A percentile compares a stretch with the other conserved stretches of the same genome.
phyloP scores from a whole-genome alignment of 139 green algal species.

The Tetradesmus obliquus region DNA sequence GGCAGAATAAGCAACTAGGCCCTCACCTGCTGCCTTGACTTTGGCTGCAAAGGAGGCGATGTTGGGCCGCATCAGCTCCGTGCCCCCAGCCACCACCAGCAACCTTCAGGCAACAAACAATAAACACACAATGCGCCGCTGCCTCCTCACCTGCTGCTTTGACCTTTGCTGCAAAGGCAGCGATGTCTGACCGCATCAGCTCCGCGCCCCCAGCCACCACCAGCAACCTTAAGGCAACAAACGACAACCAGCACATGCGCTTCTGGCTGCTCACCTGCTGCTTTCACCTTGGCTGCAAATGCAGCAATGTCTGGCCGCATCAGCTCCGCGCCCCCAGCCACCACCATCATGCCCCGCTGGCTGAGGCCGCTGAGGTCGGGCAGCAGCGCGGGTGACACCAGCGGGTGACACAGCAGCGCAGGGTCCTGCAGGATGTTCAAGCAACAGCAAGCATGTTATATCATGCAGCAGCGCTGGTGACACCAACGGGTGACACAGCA shows the following conservation, averaged over 20 bases:
- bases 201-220: not conserved
- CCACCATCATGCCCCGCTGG: slow-evolving; percentile 9
- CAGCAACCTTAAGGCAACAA: not conserved
- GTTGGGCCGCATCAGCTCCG: slow-evolving; percentile 21
- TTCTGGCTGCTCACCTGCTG: not conserved
- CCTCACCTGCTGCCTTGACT: not conserved
- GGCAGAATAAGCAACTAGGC: not conserved
- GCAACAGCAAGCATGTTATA: not conserved
- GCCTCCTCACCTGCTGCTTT: not conserved
- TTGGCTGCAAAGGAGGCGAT: not conserved
- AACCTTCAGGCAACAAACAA: not conserved
- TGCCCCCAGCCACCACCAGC: not conserved
- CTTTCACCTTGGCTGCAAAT: not conserved
- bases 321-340: not conserved
- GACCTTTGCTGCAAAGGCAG: not conserved
- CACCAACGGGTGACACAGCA: slow-evolving; percentile 14
- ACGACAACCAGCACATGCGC: not conserved
- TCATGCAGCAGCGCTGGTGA: slow-evolving; percentile 22
- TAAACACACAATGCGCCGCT: not conserved
- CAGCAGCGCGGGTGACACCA: slow-evolving; percentile 27
- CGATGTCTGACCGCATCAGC: slow-evolving; percentile 17
- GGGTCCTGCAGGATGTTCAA: slow-evolving; percentile 5
- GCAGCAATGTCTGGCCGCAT: slow-evolving; percentile 36
- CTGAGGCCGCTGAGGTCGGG: not conserved
- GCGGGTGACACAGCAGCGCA: not conserved